Conservation (phyloP, 495 filamentous ascomycete genomes). For the Physcia stellaris region DNA sequence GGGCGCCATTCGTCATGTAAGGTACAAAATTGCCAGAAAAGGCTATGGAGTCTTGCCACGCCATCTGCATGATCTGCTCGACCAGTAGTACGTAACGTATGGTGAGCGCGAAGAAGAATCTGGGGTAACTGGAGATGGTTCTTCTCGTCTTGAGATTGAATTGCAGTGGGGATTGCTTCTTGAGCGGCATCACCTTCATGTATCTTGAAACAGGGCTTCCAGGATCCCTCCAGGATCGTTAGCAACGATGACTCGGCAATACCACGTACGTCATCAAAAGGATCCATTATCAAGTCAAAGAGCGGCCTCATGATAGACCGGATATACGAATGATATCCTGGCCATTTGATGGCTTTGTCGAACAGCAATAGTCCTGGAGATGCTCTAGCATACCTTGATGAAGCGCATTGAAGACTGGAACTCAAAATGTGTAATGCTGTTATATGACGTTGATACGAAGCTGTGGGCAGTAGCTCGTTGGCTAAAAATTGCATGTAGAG, state of each 20-base stretch:
- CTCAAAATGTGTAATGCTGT: conserved; percentile 54
- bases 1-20: background rate
- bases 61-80: conserved; percentile 81
- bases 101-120: background rate
- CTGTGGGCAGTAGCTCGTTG: conserved; percentile 54
- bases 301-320: conserved; percentile 42
- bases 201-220: conserved; percentile 3
- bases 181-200: background rate
- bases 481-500: conserved; percentile 64
- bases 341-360: too few relatives aligned
- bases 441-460: conserved; percentile 81
- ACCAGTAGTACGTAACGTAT: conserved; percentile 34
- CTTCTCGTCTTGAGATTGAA: too few relatives aligned
- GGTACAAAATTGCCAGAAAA: conserved; percentile 23
- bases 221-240: conserved; percentile 27
- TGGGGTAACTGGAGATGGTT: too few relatives aligned
- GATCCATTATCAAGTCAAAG: conserved; percentile 67
- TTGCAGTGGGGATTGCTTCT: background rate
- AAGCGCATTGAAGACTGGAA: conserved; percentile 38
- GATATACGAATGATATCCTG: too few relatives aligned
- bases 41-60: conserved; percentile 46
- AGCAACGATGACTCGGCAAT: conserved; percentile 46
- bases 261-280: conserved; percentile 83
- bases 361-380: too few relatives aligned
- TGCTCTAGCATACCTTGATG: too few relatives aligned